Evolutionary conservation across 257 asterid species (phyloP).

Genomic region (Ehretia macrophylla): DNA sequence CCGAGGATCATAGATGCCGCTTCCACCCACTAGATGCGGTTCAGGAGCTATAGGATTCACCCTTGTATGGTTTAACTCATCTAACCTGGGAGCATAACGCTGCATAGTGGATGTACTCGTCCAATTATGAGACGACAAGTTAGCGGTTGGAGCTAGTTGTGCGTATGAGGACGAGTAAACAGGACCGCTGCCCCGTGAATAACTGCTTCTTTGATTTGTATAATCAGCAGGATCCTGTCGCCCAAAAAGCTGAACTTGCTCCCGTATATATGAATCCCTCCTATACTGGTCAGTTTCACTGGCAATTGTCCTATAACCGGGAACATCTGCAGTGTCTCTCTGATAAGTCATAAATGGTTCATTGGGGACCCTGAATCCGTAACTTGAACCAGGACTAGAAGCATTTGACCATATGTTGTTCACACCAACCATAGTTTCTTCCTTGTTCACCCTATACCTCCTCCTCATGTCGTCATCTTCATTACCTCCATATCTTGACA

Average conservation of each 20-base stretch:
- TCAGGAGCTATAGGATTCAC: conserved; percentile 19
- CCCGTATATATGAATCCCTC: conserved; percentile 21
- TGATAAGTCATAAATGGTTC: conserved; percentile 24
- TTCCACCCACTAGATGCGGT: conserved; percentile 11
- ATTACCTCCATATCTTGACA: conserved; percentile 11
- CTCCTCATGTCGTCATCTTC: conserved; percentile 22
- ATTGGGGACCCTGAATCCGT: conserved; percentile 16
- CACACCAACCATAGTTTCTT: conserved; percentile 22
- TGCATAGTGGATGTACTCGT: conserved; percentile 36
- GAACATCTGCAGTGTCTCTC: conserved; percentile 16
- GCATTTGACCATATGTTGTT: conserved; percentile 19
- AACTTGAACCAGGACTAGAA: conserved; percentile 27
- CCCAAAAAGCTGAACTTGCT: conserved; percentile 20
- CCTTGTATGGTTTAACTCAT: conserved; percentile 31
- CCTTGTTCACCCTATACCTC: conserved; percentile 21
- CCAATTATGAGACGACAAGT: conserved; percentile 17
- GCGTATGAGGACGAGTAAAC: conserved; percentile 17
- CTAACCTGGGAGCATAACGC: conserved; percentile 53
- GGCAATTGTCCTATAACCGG: conserved; percentile 15
- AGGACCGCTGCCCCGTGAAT: conserved; percentile 6
- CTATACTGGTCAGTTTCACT: conserved; percentile 15
- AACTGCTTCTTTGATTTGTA: conserved; percentile 13
- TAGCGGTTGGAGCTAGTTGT: conserved; percentile 13
- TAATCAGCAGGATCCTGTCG: conserved; percentile 20
- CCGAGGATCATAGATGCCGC: conserved; percentile 19